A percentile compares a stretch with the other conserved stretches of the same genome.
These are phyloP conservation scores for Salix viminalis DNA, from an alignment of 345 rosid genomes.

Conservation along the genomic window DNA sequence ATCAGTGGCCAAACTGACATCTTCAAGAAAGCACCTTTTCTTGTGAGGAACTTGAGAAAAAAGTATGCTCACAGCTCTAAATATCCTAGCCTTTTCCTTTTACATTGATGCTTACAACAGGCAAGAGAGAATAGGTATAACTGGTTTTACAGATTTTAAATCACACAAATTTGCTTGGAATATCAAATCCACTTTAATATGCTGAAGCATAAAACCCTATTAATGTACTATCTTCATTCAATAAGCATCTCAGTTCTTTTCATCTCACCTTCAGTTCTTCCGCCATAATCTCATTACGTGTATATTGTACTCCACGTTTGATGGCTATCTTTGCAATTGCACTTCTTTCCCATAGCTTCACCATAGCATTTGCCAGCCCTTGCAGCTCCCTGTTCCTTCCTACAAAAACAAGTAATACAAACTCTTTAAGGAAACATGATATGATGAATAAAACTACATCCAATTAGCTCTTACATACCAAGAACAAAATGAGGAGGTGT, in stretches of 20 bases:
- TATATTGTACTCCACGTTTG: constrained; percentile 76
- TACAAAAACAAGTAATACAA: constrained; percentile 22
- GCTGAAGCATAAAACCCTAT: neutral
- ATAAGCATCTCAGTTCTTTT: neutral
- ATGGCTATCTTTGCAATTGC: constrained; percentile 88
- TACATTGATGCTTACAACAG: too few species aligned
- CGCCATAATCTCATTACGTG: constrained; percentile 89
- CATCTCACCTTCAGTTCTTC: constrained; percentile 76
- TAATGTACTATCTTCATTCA: neutral
- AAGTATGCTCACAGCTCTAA: neutral
- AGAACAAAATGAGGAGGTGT: constrained; percentile 86
- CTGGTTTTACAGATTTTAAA: neutral
- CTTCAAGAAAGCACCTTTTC: too few species aligned
- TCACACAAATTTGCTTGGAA: neutral
- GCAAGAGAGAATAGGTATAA: neutral
- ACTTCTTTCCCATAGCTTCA: constrained; percentile 78
- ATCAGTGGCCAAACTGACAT: too few species aligned
- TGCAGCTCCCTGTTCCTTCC: constrained; percentile 85
- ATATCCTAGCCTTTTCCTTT: neutral
- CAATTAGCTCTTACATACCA: constrained; percentile 37
- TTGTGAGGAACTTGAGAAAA: neutral
- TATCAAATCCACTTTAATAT: neutral
- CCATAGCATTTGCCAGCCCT: constrained; percentile 82
- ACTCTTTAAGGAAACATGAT: constrained; percentile 13
- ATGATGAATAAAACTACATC: neutral